Conservation (phyloP, 2,329 filamentous ascomycete genomes). For the Ascochyta clinopodiicola region DNA sequence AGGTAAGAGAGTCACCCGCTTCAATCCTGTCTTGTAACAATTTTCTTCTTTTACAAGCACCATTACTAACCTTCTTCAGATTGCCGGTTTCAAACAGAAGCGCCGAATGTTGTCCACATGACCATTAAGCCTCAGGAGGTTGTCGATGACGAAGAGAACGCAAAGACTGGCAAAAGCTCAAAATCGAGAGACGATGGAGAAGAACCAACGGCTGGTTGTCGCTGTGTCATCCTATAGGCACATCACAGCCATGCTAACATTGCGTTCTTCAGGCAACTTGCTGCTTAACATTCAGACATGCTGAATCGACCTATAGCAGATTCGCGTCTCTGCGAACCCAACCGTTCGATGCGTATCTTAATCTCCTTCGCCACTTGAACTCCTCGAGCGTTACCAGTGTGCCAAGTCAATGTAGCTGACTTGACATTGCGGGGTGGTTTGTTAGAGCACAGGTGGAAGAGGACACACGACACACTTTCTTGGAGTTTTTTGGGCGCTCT, state of each 20-base stretch:
- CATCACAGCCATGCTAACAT: slow-evolving; percentile 1
- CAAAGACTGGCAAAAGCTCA: slow-evolving; percentile 68
- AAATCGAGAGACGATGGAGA: slow-evolving; percentile 61
- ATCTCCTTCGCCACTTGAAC: neutral
- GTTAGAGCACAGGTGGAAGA: neutral
- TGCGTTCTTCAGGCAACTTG: neutral
- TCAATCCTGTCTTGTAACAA: neutral
- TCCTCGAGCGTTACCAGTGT: neutral
- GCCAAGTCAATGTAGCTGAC: neutral
- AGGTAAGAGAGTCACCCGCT: slow-evolving; percentile 61
- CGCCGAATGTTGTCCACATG: slow-evolving; percentile 92
- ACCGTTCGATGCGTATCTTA: neutral
- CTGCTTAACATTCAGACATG: neutral
- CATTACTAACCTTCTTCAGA: slow-evolving; percentile 58
- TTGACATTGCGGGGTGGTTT: neutral
- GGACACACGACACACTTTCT: neutral
- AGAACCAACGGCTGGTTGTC: slow-evolving; percentile 63
- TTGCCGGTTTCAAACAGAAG: slow-evolving; percentile 76
- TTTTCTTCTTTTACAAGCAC: neutral
- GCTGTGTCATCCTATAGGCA: slow-evolving; percentile 67
- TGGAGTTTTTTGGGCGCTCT: slow-evolving; percentile 4
- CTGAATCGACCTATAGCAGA: neutral
- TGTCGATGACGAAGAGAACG: slow-evolving; percentile 80
- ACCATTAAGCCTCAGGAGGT: slow-evolving; percentile 85
- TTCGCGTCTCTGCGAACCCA: neutral